Evolutionary conservation across 768 basidiomycete species (phyloP), one percentile per base, ranked within the genome.

Genomic region (Pisolithus albus): DNA sequence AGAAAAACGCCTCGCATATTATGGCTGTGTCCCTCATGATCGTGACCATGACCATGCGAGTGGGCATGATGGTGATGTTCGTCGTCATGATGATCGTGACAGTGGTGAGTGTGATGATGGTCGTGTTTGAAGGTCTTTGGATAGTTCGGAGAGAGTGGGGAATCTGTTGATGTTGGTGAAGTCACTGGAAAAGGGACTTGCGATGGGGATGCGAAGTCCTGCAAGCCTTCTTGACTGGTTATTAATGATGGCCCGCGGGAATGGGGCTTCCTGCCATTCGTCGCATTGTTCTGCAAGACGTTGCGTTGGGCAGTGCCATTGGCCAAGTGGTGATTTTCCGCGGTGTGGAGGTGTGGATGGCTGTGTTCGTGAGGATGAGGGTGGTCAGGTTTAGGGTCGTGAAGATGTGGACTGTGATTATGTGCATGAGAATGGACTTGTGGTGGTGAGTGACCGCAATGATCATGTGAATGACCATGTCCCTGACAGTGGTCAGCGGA

Each of bases 1-100:
- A 98, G 70, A 66, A 99, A 99, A 59, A 99, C 93, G 16, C 96
- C 96, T 32, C 93, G 87, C 96, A 99, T 99, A 65, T 99, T 99
- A 67, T 98, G 92, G 68, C 89, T 92, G 62, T 95, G 92, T 0
- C 89, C 86, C 66, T 92, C 87, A 58, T 85, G 86, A 10, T 72
- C 68, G 28, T 75, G 75, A 3, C 70, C 66, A 64, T 83, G 81
- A 44, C 76, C 70, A 56, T 80, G 77, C 46, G 73, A 56, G 57
- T 79, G 77, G n/a, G 72, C 67, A 54, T 82, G 75, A 53, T 76
- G 65, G n/a, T 68, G 70, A 51, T 76, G 55, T 46, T 53, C 57
- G 51, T 41, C 36, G 44, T 59, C 51, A 38, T 56, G 52, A 30
- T 57, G 50, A 34, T 61, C 54, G 19, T 67, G 55, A 18, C 46